Evolutionary conservation across 2,329 filamentous ascomycete species (phyloP), one percentile per base, ranked within the genome.

Genomic region (Ilyonectria sp.): DNA sequence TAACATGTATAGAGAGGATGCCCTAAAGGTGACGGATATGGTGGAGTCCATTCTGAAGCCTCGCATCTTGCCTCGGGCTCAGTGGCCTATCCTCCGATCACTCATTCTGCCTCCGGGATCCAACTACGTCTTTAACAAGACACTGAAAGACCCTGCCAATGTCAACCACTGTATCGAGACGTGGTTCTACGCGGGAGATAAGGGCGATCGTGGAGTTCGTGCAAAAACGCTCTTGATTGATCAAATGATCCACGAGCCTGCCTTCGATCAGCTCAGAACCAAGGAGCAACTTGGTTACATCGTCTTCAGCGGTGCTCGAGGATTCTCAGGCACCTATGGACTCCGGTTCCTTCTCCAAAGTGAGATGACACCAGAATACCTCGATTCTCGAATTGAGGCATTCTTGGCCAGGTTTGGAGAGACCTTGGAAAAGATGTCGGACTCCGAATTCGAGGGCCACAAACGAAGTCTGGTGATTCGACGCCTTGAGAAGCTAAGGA

Each of bases 271-370:
- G 79, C 87, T 99, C 8, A 90, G 96, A 56, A 98, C 96, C 49
- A 98, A 98, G 81, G 95, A 99, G 80, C 95, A 99, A 82, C 91
- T 99, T 7, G 96, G 96, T 13, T 99, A 99, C 75, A 93, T 99
- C 60, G 95, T 99, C 1, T 97, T 95, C 81, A 95, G 93, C 55
- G 93, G 94, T 31, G 86, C 90, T 11, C 86, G 92, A 44, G 87
- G 88, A 59, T 90, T 92, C 62, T 84, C 90, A n/a, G 94, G 93
- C 1, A 95, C 92, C 0, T 92, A 94, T 75, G 94, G 93, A 1
- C 96, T 96, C 81, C 89, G 95, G 6, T 92, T 99, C 70, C 89
- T 98, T 69, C 94, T 99, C 33, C 96, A 99, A 83, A 97, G 94
- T 78, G 95, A 99, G 82, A 92, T 92, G 78, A 90, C 92, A 2